Base-by-base conservation (phyloP, 441 rosid genomes). In the Syzygium syzygioides region DNA sequence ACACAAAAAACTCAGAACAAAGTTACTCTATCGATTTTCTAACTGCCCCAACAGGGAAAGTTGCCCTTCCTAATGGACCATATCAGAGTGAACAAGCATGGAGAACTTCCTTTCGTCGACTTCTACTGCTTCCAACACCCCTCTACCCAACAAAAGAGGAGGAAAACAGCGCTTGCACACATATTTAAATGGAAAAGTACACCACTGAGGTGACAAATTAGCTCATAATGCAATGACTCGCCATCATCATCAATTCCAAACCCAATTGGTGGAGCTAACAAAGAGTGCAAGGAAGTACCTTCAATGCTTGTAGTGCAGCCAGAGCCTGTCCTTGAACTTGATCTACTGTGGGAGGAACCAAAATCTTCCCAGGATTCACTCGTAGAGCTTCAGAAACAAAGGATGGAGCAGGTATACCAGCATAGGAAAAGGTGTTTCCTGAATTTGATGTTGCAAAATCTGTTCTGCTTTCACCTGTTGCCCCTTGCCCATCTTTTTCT, bases 391-490 rank as follows among this genome's bases (percentile, higher is more conserved):
- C 92, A 91, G 94, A 94, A 91, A 94, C 93, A 52, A 89, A 90
- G 85, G 96, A 95, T 86, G 99, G 99, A 92, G 99, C 99, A 88
- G 99, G 99, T 87, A 96, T 97, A 85, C 99, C 98, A 54, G 94
- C 92, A 86, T 95, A 92, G 87, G 93, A 91, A 90, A 91, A 96
- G 88, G 91, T 87, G 88, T 86, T 90, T 89, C 91, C 90, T 25
- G 91, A 90, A 87, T 87, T 89, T 53, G 93, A 90, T n/a, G 87
- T 87, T 64, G 57, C 86, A 34, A 64, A 32, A 87, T 86, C 76
- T 87, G 90, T 80, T 59, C 37, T 18, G 83, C 52, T 86, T 76
- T 20, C 86, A 54, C 15, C 34, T 34, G 28, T 25, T 54, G 83
- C 83, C 83, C 83, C 83, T 37, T 89, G 90, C 92, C 87, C 91